phyloP scores from a whole-genome alignment of 164 flowering plant species.

The Vitis cinerea region DNA sequence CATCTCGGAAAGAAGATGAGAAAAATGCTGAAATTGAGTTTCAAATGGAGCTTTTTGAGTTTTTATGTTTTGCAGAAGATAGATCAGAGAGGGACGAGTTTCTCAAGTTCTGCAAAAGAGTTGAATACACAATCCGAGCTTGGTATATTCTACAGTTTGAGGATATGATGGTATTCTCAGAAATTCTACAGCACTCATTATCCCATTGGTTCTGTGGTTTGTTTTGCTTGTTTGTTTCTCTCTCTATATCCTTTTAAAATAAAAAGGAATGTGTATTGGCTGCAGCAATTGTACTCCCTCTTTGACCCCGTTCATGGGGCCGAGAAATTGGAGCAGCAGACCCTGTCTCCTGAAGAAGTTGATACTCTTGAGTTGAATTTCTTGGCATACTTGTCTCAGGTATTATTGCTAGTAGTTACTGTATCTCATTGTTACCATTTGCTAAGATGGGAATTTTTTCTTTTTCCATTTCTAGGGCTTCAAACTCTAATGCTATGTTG shows the following conservation, averaged over 20 bases:
- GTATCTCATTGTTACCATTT: too few relatives aligned
- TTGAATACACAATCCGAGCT: conserved; percentile 90
- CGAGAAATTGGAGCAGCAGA: conserved; percentile 78
- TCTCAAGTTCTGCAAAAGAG: conserved; percentile 82
- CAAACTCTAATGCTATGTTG: too few relatives aligned
- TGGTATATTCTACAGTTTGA: conserved; percentile 94
- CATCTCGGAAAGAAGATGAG: too few relatives aligned
- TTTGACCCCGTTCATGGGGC: conserved; percentile 84
- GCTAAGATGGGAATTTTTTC: too few relatives aligned
- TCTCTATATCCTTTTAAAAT: not conserved
- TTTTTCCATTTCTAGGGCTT: too few relatives aligned
- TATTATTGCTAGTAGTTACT: conserved; percentile 6
- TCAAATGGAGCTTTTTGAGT: too few relatives aligned
- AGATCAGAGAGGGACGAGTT: conserved; percentile 74
- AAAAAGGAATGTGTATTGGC: not conserved
- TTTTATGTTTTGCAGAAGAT: conserved; percentile 43
- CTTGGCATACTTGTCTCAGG: conserved; percentile 74
- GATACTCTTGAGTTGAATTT: conserved; percentile 90
- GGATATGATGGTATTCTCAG: conserved; percentile 75
- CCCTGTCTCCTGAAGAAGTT: conserved; percentile 60
- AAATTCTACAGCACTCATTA: not conserved
- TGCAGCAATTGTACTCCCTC: conserved; percentile 88
- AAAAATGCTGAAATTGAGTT: too few relatives aligned
- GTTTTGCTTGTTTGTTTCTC: not conserved
- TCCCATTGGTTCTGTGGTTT: not conserved